phyloP scores from a whole-genome alignment of 2,329 filamentous ascomycete genomes.

The Fusarium euwallaceae region DNA sequence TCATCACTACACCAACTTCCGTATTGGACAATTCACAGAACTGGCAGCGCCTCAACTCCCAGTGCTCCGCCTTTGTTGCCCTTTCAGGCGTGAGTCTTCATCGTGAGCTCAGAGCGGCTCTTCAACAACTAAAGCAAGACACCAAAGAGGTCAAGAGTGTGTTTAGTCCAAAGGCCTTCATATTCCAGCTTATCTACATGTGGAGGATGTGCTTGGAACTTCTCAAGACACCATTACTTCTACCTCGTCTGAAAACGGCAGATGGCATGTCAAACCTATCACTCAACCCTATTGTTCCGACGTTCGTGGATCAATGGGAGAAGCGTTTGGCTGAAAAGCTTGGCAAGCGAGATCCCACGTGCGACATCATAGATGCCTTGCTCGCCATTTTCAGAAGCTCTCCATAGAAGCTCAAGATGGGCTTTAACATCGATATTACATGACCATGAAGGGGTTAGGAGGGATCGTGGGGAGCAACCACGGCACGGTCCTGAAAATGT shows the following conservation, averaged over 20 bases:
- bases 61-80: background rate
- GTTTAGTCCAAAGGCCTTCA: background rate
- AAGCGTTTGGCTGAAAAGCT: background rate
- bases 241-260: background rate
- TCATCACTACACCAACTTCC: background rate
- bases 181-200: background rate
- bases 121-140: background rate
- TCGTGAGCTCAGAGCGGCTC: background rate
- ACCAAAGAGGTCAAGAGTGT: background rate
- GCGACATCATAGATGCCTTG: background rate
- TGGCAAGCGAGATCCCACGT: background rate
- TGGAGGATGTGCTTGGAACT: background rate
- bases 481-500: background rate
- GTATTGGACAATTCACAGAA: background rate
- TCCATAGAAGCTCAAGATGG: background rate
- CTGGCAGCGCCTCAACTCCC: background rate
- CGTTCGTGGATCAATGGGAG: background rate
- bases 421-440: background rate
- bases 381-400: background rate
- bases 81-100: background rate
- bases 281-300: background rate
- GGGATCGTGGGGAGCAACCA: background rate
- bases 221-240: background rate
- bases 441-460: background rate
- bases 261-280: background rate